A percentile compares a stretch with the other conserved stretches of the same genome.
Conservation (phyloP, 768 basidiomycete species). For the Ephemerocybe angulata region DNA sequence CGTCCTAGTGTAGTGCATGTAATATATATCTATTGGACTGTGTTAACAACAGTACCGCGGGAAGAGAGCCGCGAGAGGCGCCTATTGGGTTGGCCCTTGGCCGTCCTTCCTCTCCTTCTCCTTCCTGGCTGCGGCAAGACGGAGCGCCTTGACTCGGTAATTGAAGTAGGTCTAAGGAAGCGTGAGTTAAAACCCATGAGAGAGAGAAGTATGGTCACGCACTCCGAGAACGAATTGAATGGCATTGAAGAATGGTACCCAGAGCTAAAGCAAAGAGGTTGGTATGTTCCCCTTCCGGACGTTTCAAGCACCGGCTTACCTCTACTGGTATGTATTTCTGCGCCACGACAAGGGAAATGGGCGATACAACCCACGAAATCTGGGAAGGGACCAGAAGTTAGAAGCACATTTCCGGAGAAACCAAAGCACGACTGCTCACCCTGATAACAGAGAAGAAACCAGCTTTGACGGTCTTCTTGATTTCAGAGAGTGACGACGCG, state of each 20-base stretch:
- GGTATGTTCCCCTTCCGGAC: too few relatives aligned
- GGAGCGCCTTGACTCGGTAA: conserved; percentile 62
- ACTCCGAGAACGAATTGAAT: conserved; percentile 77
- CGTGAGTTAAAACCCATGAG: conserved; percentile 2
- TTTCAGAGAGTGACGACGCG: conserved; percentile 59
- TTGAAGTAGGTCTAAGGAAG: conserved; percentile 64
- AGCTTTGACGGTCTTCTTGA: conserved; percentile 62
- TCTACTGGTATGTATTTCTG: conserved; percentile 78
- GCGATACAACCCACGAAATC: conserved; percentile 81
- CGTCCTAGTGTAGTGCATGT: conserved; percentile 9
- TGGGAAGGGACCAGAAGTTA: conserved; percentile 23
- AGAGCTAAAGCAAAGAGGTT: conserved; percentile 49
- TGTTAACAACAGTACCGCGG: neutral
- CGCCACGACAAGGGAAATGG: conserved; percentile 68
- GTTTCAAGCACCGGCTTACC: too few relatives aligned
- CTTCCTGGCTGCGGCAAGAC: conserved; percentile 51
- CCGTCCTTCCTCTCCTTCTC: conserved; percentile 37
- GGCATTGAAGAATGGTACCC: conserved; percentile 85
- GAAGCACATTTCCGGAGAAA: neutral
- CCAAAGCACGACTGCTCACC: conserved; percentile 43
- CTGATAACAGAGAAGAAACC: conserved; percentile 74
- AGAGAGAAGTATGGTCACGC: conserved; percentile 23
- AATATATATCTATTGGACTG: neutral
- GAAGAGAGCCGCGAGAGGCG: neutral
- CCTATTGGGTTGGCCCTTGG: conserved; percentile 27